Evolutionary conservation across 768 basidiomycete species (phyloP), one percentile per base, ranked within the genome.

Genomic region (Boletus edulis): DNA sequence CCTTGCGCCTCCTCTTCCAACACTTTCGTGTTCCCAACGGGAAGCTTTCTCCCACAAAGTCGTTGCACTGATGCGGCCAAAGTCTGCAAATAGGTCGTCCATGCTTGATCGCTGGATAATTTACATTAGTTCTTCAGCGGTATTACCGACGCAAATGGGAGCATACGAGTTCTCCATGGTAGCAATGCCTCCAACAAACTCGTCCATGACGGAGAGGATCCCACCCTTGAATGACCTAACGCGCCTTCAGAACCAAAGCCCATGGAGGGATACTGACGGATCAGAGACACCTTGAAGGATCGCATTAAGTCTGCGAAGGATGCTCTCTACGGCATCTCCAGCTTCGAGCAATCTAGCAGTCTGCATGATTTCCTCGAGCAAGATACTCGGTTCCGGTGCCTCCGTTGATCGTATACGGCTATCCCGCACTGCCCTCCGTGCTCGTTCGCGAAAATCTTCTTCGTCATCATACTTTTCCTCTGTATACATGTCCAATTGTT

Each of bases 401-500:
- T 53, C 64, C 12, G 54, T 51, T 4, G 64, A 46, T 34, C 57
- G 68, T 18, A 57, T 62, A 18, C 55, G 51, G 48, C 58, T 64
- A 47, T 61, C 62, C 46, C 67, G 59, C 40, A 77, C 67, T 35
- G 71, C 65, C 51, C 61, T 72, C n/a, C 69, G 77, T 37, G 81
- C 75, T 34, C 83, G 80, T 58, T 94, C 86, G 38, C 84, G 83
- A 71, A 91, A 79, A 47, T 94, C 91, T 64, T 89, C 86, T 67
- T 91, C 89, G 66, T 97, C 94, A 62, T 95, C 93, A 43, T 86
- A 89, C 61, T 91, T 90, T 67, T 95, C 93, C 58, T 96, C 93
- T 0, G 82, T 80, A 62, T 94, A 96, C 27, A 91, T 78, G 57
- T 87, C 82, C 7, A 94, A 72, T 62, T 95, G 94, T 0, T 78